These are phyloP conservation scores for Pisolithus marmoratus DNA, from an alignment of 768 basidiomycete genomes.

Conservation along the genomic window DNA sequence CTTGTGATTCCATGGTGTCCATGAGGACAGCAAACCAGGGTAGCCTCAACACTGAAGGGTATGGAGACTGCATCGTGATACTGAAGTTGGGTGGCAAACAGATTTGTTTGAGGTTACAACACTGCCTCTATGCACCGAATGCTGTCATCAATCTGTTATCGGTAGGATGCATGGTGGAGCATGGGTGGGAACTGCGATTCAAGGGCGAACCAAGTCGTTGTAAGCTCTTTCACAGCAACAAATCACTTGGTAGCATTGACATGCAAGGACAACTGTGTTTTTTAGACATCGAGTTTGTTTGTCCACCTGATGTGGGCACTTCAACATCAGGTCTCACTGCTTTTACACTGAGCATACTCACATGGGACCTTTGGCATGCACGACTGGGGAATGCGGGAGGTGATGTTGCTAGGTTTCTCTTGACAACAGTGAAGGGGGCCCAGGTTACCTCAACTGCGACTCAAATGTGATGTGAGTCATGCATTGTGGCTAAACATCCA, in stretches of 20 bases:
- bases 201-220: neutral
- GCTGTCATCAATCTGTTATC: neutral
- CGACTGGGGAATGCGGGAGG: neutral
- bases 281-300: neutral
- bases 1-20: no score
- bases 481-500: neutral
- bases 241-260: neutral
- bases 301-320: neutral
- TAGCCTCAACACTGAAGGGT: neutral
- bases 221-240: neutral
- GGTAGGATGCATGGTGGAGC: neutral
- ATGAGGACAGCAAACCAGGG: neutral
- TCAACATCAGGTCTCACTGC: neutral
- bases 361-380: neutral
- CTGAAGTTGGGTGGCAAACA: neutral
- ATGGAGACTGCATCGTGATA: neutral
- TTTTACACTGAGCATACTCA: neutral
- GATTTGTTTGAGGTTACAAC: neutral
- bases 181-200: neutral
- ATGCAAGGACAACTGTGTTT: neutral
- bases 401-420: neutral
- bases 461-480: neutral
- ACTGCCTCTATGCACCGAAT: neutral
- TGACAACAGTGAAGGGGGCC: neutral
- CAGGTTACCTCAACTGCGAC: neutral